Conservation (phyloP, 1,284 basidiomycete species). For the Papiliotrema fonsecae region DNA sequence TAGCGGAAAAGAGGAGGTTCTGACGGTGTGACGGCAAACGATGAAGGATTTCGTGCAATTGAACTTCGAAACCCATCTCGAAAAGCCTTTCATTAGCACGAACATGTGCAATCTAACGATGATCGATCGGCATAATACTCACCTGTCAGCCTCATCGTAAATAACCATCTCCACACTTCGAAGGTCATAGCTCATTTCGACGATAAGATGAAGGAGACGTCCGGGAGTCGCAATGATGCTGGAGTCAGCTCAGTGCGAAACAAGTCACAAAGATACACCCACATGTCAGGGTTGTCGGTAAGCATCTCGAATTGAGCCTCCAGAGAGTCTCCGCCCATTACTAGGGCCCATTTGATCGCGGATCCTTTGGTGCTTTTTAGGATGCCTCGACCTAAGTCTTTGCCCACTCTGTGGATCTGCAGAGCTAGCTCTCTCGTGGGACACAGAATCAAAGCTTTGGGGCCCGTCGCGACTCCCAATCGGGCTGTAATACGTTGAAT, state of each 20-base stretch:
- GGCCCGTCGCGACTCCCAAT: slow-evolving; percentile 75
- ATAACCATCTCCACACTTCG: slow-evolving; percentile 85
- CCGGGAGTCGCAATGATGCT: slow-evolving; percentile 97
- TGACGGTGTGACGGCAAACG: slow-evolving; percentile 83
- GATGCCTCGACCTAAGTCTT: slow-evolving; percentile 72
- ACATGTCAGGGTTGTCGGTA: slow-evolving; percentile 90
- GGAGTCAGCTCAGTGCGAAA: slow-evolving; percentile 5
- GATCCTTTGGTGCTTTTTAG: slow-evolving; percentile 55
- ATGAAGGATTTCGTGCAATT: slow-evolving; percentile 83
- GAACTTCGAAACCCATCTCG: slow-evolving; percentile 94
- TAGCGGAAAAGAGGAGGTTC: slow-evolving; percentile 92
- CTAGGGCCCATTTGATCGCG: slow-evolving; percentile 80
- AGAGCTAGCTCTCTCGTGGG: slow-evolving; percentile 92
- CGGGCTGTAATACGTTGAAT: slow-evolving; percentile 78
- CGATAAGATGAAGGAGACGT: slow-evolving; percentile 86
- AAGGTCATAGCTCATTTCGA: slow-evolving; percentile 96
- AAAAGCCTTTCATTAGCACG: slow-evolving; percentile 59
- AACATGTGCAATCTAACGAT: too few relatives aligned
- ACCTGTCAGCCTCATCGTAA: slow-evolving; percentile 93
- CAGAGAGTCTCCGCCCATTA: slow-evolving; percentile 92
- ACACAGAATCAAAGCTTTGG: slow-evolving; percentile 80
- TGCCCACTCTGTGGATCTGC: slow-evolving; percentile 91
- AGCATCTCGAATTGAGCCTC: slow-evolving; percentile 98
- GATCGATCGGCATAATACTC: slow-evolving; percentile 73
- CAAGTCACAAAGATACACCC: slow-evolving; percentile 45